Evolutionary conservation across 257 asterid genomes (phyloP).

Genomic region (Forsythia viridissima): DNA sequence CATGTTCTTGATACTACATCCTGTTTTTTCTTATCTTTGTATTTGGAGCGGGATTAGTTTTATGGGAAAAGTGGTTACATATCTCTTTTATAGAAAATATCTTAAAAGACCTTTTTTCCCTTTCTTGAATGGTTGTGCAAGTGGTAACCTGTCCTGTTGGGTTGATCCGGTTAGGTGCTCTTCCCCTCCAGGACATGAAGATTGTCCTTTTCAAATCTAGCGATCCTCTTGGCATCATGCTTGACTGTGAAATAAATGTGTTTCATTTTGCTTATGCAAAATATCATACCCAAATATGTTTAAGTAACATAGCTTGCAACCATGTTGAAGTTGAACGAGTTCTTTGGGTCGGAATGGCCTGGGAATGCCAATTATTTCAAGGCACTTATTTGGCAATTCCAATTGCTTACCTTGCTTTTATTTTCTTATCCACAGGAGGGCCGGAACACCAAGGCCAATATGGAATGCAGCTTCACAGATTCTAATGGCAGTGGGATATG

Average conservation of each 20-base stretch:
- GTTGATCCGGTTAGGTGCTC: not conserved
- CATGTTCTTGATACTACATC: not conserved
- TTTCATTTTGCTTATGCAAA: not conserved
- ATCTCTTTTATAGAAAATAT: not conserved
- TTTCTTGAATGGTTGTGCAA: not conserved
- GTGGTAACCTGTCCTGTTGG: not conserved
- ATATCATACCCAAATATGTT: not conserved
- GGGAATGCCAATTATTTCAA: not conserved
- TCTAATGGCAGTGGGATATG: constrained; percentile 62
- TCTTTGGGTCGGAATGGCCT: not conserved
- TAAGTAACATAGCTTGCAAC: not conserved
- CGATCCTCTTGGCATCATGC: not conserved
- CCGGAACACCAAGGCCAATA: constrained; percentile 66
- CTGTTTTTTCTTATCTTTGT: not conserved
- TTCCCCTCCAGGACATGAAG: no score
- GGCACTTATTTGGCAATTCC: not conserved
- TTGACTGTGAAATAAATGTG: not conserved
- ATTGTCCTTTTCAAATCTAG: not conserved
- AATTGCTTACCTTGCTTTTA: not conserved
- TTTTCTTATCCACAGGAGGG: constrained; percentile 38
- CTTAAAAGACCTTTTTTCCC: not conserved
- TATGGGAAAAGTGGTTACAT: no score
- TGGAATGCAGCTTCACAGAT: constrained; percentile 78
- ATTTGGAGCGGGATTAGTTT: not conserved
- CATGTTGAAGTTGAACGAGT: not conserved